Base-by-base conservation (phyloP, 805 yeast genomes). In the Saturnispora sanitii region DNA sequence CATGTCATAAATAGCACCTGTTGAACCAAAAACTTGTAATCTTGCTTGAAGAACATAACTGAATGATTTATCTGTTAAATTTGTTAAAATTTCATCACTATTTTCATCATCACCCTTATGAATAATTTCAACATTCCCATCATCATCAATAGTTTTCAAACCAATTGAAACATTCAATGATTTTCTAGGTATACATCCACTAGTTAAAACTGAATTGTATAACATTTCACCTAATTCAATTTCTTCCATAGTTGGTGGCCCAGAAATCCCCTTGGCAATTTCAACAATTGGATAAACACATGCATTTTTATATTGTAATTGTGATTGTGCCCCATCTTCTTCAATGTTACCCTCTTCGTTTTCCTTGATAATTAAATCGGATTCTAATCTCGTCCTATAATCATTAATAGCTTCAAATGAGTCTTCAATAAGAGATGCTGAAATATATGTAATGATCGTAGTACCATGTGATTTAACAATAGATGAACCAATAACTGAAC, bases 241-340 rank as follows among this genome's bases (percentile, higher is more conserved):
- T 55, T 86, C 95, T 60, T 86, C 95, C 50, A 79, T 83, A 1
- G 88, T 76, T 22, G 95, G 94, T 1, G 86, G 83, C 12, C 94
- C 92, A 7, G 64, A 56, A 40, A 85, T 67, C 23, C 95, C 95
- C 40, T 87, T 65, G 43, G 78, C 73, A 8, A 84, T 75, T 47
- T 82, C 87, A 6, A 86, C 85, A 13, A 79, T 76, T 0, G 94
- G 90, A 54, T 73, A 82, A 0, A 84, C 66, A 2, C 73, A 57
- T 1, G 70, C 65, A 23, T 60, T 65, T 1, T 52, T 45, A 35
- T 38, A 35, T 6, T 42, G 29, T 28, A 42, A 27, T 6, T 18
- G 16, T 57, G 40, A n/a, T n/a, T n/a, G n/a, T n/a, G n/a, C n/a
- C n/a, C n/a, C n/a, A n/a, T n/a, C n/a, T n/a, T n/a, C 33, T 13